Conservation (phyloP, 345 rosid species). For the Salix arbutifolia region DNA sequence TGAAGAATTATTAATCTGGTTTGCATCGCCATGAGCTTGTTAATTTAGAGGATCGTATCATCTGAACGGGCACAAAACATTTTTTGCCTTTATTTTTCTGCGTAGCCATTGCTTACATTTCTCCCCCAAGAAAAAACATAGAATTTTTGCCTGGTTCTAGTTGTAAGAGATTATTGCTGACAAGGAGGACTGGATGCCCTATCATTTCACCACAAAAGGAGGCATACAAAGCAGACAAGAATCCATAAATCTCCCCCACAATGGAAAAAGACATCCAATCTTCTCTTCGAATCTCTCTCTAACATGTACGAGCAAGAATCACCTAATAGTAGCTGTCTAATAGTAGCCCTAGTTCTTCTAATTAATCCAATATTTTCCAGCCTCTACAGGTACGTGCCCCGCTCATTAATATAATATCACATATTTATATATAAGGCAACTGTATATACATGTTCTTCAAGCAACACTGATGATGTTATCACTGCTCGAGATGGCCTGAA, state of each 20-base stretch:
- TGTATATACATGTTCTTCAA: conserved; percentile 30
- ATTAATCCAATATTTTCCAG: not conserved
- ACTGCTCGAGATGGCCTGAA: conserved; percentile 54
- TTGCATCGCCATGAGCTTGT: no score
- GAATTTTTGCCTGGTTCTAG: no score
- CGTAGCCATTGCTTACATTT: no score
- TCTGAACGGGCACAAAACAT: no score
- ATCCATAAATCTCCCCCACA: conserved; percentile 12
- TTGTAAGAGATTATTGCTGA: not conserved
- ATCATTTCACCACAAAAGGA: conserved; percentile 21
- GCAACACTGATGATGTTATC: conserved; percentile 72
- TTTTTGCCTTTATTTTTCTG: no score
- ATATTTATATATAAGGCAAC: not conserved
- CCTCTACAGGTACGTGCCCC: not conserved
- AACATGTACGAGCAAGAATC: conserved; percentile 34
- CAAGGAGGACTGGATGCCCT: conserved; percentile 18
- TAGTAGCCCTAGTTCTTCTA: not conserved
- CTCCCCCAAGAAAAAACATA: no score
- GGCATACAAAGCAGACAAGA: conserved; percentile 21
- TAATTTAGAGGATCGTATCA: no score
- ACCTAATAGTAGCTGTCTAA: not conserved
- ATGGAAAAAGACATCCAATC: conserved; percentile 36
- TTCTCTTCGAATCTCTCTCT: not conserved
- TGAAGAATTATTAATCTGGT: no score
- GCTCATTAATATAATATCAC: not conserved